Evolutionary conservation across 208 protist species (phyloP).

Genomic region (Cochliopodium minus): DNA sequence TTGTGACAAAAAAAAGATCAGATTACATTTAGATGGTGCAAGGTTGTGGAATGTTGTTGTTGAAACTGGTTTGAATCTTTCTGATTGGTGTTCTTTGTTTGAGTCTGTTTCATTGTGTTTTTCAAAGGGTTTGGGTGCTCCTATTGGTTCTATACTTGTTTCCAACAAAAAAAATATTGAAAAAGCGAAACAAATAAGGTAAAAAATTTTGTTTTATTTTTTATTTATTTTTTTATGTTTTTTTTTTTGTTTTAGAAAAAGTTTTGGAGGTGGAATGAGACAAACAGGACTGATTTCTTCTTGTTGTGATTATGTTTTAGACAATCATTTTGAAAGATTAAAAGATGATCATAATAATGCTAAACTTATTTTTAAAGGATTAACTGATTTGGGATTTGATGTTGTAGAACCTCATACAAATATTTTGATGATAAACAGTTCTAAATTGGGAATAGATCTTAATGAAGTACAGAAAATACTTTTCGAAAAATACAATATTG

Average conservation of each 20-base stretch:
- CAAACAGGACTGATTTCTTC: conserved; percentile 33
- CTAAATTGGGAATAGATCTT: no score
- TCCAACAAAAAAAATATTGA: conserved; percentile 21
- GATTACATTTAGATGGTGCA: conserved; percentile 33
- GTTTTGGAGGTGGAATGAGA: conserved; percentile 33
- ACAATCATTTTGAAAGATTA: background rate
- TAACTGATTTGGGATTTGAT: conserved; percentile 2
- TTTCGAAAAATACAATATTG: no score
- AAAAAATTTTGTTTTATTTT: no score
- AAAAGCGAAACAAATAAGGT: conserved; percentile 14
- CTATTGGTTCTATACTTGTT: conserved; percentile 27
- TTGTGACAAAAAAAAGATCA: background rate
- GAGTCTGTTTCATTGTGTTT: conserved; percentile 29
- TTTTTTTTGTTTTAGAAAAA: conserved; percentile 27
- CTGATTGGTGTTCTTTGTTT: conserved; percentile 7
- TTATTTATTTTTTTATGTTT: no score
- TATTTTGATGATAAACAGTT: no score
- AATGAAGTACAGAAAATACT: no score
- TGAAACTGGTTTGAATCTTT: conserved; percentile 6
- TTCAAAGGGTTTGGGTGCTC: conserved; percentile 30
- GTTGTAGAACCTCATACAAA: no score
- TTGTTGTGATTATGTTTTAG: conserved; percentile 20
- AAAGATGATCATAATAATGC: conserved; percentile 8
- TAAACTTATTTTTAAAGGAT: background rate
- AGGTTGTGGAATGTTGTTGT: conserved; percentile 27